These are phyloP conservation scores for Fusarium vanettenii DNA, from an alignment of 2,329 filamentous ascomycete genomes.

Conservation along the genomic window DNA sequence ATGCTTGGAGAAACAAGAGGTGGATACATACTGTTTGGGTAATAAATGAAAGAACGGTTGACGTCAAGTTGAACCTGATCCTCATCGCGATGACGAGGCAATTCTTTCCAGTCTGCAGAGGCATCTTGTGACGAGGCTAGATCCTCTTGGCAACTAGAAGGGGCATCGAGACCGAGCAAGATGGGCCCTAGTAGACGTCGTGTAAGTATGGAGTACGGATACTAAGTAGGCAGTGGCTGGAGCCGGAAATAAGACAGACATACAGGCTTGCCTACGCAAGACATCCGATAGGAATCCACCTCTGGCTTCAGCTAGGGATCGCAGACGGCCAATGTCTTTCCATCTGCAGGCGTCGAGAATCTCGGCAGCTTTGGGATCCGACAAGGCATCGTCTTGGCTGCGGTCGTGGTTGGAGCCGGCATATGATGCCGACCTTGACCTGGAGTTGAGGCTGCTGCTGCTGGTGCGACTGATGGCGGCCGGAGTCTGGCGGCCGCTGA, in stretches of 20 bases:
- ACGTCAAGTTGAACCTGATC: constrained; percentile 93
- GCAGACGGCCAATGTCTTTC: constrained; percentile 67
- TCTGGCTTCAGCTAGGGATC: constrained; percentile 67
- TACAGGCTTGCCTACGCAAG: constrained; percentile 82
- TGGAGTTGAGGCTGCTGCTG: constrained; percentile 15
- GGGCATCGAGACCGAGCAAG: constrained; percentile 58
- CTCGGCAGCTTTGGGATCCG: constrained; percentile 50
- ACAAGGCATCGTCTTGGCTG: constrained; percentile 24
- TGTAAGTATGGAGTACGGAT: constrained; percentile 16
- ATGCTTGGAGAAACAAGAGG: not conserved
- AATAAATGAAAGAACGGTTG: constrained; percentile 96
- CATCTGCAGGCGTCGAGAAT: constrained; percentile 68
- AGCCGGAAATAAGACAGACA: constrained; percentile 51
- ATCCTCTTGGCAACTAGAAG: constrained; percentile 26
- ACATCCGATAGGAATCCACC: constrained; percentile 77
- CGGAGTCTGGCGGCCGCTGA: constrained; percentile 20
- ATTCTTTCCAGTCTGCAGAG: constrained; percentile 63
- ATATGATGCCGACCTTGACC: constrained; percentile 7
- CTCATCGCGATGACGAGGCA: constrained; percentile 86
- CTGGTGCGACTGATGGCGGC: constrained; percentile 20
- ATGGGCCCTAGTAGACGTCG: constrained; percentile 66
- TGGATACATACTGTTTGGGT: constrained; percentile 75
- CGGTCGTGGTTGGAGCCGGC: constrained; percentile 23
- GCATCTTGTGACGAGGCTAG: constrained; percentile 17
- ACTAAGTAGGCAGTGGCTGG: constrained; percentile 2